Percentiles rank a stretch among this genome's conserved stretches.
Conservation (phyloP, 768 basidiomycete genomes). For the Suillus plorans region DNA sequence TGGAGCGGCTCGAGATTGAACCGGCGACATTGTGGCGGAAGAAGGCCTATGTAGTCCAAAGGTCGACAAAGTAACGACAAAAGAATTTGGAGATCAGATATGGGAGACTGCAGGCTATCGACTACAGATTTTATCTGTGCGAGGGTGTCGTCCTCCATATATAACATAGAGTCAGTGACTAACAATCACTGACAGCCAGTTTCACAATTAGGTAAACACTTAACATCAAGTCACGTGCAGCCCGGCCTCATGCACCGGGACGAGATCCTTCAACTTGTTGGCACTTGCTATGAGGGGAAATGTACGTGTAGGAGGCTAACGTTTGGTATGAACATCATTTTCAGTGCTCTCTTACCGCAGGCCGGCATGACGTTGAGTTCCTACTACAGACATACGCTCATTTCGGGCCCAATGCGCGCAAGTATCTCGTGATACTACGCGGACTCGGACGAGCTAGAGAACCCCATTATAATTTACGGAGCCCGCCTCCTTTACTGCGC, state of each 20-base stretch:
- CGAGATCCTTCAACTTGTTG: too few relatives aligned
- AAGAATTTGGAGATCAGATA: slow-evolving; percentile 50
- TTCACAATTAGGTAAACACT: not conserved
- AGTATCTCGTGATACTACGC: not conserved
- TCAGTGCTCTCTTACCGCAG: not conserved
- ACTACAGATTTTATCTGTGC: slow-evolving; percentile 39
- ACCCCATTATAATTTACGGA: not conserved
- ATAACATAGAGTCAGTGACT: not conserved
- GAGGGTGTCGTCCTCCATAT: slow-evolving; percentile 7
- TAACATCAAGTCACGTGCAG: not conserved
- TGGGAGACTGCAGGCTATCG: slow-evolving; percentile 42
- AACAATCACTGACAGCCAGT: not conserved
- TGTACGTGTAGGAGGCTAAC: not conserved
- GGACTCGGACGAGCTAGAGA: not conserved
- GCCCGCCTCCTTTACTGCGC: not conserved
- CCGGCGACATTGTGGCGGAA: slow-evolving; percentile 55
- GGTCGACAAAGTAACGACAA: slow-evolving; percentile 58
- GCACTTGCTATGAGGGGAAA: not conserved
- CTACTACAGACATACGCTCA: not conserved
- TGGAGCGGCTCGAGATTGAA: slow-evolving; percentile 42
- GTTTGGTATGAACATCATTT: not conserved
- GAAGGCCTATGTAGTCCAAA: slow-evolving; percentile 53
- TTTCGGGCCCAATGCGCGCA: not conserved
- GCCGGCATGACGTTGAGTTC: not conserved
- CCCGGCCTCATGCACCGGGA: too few relatives aligned